Base-by-base conservation (phyloP, 176 grass and related monocot species). In the Ananas comosus region DNA sequence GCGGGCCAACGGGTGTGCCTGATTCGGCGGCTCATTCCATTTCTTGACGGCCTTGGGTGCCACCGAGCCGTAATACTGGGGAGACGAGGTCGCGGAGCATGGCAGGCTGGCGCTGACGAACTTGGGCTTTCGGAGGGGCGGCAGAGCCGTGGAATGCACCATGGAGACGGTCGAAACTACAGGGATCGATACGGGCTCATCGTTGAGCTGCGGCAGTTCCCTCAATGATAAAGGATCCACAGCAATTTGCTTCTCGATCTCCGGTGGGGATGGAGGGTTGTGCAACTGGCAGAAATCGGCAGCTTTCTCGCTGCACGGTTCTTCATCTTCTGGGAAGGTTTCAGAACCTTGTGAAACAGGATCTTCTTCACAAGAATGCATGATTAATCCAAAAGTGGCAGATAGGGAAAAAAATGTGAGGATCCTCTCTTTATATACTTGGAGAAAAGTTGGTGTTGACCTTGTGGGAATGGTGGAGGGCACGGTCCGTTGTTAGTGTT, bases 101-200 rank as follows among this genome's bases (percentile, higher is more conserved):
- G 81, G 75, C 23, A 33, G 53, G 50, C 54, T 65, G 42, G 54
- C 42, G 54, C 75, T 88, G 11, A 48, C 76, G 49, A 58, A 63
- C 54, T 53, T 69, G 14, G 66, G 19, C 69, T 47, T 13, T 53
- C 59, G 16, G 24, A 49, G 65, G 48, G 51, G 64, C 47, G 58
- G 70, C 64, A 59, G 51, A 70, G 54, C 10, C 54, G 21, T 7
- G 4, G 42, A 17, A 5, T 67, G 78, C 23, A 56, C 48, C 5
- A 76, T 48, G 66, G 47, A 51, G 17, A 77, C 53, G 51, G 73
- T 68, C 29, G 83, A 80, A 65, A 92, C 85, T 50, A 75, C 61
- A 24, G 90, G 83, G 74, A 93, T 93, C 14, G 70, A 69, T 29
- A 92, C 69, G 2, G 86, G 90, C 25, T 64, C 27, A 13, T 93